Conservation (phyloP, 2,329 filamentous ascomycete species). For the Pyrenophora seminiperda region DNA sequence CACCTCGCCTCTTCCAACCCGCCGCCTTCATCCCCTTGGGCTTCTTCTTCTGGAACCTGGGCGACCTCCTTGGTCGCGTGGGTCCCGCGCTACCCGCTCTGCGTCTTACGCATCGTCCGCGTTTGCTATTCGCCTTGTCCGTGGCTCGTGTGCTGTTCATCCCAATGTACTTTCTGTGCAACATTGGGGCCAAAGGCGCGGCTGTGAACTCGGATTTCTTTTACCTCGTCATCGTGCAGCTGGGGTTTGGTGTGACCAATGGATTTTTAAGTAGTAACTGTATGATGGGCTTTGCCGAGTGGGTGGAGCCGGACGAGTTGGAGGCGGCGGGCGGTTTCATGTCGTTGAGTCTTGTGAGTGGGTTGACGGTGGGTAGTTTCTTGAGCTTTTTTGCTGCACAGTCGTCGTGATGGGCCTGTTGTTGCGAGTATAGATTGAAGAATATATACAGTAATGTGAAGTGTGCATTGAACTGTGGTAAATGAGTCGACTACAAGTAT, state of each 20-base stretch:
- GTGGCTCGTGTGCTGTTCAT: slow-evolving; percentile 72
- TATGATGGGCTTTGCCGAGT: slow-evolving; percentile 88
- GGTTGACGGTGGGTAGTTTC: slow-evolving; percentile 82
- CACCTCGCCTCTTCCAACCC: slow-evolving; percentile 68
- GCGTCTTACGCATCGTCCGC: slow-evolving; percentile 65
- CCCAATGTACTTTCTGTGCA: slow-evolving; percentile 88
- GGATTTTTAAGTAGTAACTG: slow-evolving; percentile 84
- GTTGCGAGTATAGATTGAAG: too few relatives aligned
- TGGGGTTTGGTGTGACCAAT: slow-evolving; percentile 82
- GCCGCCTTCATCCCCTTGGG: slow-evolving; percentile 85
- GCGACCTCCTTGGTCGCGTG: slow-evolving; percentile 80
- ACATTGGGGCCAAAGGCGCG: slow-evolving; percentile 73
- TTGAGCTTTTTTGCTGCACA: slow-evolving; percentile 76
- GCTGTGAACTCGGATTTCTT: slow-evolving; percentile 80
- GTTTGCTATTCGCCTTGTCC: slow-evolving; percentile 69
- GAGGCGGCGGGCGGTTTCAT: slow-evolving; percentile 94
- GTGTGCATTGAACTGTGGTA: too few relatives aligned
- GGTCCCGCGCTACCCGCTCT: slow-evolving; percentile 64
- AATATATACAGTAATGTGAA: too few relatives aligned
- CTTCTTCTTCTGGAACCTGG: slow-evolving; percentile 92
- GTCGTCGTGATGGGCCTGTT: slow-evolving; percentile 7
- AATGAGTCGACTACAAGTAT: too few relatives aligned
- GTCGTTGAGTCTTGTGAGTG: slow-evolving; percentile 85
- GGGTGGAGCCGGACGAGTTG: slow-evolving; percentile 80
- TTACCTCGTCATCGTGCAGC: slow-evolving; percentile 82